Conservation (phyloP, 305 asterid genomes). For the Ilex paraguariensis region DNA sequence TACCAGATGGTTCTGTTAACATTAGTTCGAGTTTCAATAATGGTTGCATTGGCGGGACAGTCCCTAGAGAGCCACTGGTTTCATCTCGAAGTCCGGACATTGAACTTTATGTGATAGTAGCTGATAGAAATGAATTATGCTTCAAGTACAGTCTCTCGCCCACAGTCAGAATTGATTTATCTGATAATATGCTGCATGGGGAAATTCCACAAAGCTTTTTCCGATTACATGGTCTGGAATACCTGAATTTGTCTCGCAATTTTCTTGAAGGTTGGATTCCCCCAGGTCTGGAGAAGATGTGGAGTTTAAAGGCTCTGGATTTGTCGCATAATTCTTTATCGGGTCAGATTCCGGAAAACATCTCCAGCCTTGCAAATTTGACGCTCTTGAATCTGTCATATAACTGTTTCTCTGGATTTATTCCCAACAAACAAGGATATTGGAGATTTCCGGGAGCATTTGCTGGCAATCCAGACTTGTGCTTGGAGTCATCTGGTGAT, state of each 20-base stretch:
- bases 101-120: slow-evolving; percentile 27
- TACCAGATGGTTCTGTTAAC: slow-evolving; percentile 63
- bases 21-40: slow-evolving; percentile 40
- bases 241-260: slow-evolving; percentile 67
- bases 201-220: slow-evolving; percentile 67
- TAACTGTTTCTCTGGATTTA: slow-evolving; percentile 64
- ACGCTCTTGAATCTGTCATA: slow-evolving; percentile 46
- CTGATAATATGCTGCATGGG: slow-evolving; percentile 69
- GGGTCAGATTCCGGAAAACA: slow-evolving; percentile 55
- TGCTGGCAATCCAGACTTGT: slow-evolving; percentile 72
- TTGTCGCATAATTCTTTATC: slow-evolving; percentile 71
- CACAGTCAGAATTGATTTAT: slow-evolving; percentile 52
- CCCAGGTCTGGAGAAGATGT: slow-evolving; percentile 53
- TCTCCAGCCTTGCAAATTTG: slow-evolving; percentile 45
- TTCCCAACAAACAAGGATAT: slow-evolving; percentile 51
- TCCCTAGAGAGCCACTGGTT: slow-evolving; percentile 9
- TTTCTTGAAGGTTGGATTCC: slow-evolving; percentile 71
- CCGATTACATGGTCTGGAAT: slow-evolving; percentile 63
- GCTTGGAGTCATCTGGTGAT: slow-evolving; percentile 44
- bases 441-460: slow-evolving; percentile 80
- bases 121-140: slow-evolving; percentile 40
- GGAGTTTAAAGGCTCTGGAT: slow-evolving; percentile 61
- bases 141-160: slow-evolving; percentile 50
- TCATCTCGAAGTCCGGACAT: slow-evolving; percentile 28
- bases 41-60: slow-evolving; percentile 10